Percentiles rank a stretch among this genome's conserved stretches.
Evolutionary conservation across 345 rosid genomes (phyloP).

Genomic region (Linum trigynum): DNA sequence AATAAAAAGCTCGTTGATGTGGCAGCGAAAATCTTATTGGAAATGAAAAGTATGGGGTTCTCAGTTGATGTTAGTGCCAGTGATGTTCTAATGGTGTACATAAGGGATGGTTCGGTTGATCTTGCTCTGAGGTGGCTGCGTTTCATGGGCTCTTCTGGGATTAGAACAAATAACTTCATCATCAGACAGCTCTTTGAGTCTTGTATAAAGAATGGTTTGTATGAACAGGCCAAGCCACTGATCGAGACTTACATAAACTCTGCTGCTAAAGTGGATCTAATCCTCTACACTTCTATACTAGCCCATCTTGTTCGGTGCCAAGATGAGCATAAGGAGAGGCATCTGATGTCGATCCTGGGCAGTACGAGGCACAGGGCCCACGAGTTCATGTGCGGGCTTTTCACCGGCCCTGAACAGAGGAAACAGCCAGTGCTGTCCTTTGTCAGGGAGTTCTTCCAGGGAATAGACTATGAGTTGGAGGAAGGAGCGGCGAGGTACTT

Average conservation of each 20-base stretch:
- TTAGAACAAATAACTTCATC: constrained; percentile 84
- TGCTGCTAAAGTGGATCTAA: constrained; percentile 80
- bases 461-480: constrained; percentile 82
- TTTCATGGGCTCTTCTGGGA: constrained; percentile 92
- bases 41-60: constrained; percentile 94
- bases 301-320: constrained; percentile 88
- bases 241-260: constrained; percentile 75
- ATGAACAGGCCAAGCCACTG: constrained; percentile 86
- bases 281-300: constrained; percentile 91
- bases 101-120: constrained; percentile 85
- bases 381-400: constrained; percentile 81
- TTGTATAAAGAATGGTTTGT: constrained; percentile 77
- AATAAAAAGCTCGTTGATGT: constrained; percentile 87
- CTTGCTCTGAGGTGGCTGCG: constrained; percentile 87
- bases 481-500: constrained; percentile 92
- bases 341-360: constrained; percentile 79
- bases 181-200: constrained; percentile 90
- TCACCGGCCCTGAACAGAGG: constrained; percentile 91
- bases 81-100: constrained; percentile 91
- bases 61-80: constrained; percentile 88
- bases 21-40: constrained; percentile 85
- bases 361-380: constrained; percentile 77
- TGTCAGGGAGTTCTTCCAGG: constrained; percentile 88
- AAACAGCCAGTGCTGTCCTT: constrained; percentile 76
- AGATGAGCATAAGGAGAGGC: constrained; percentile 79